phyloP scores from a whole-genome alignment of 2,329 filamentous ascomycete genomes.

The Teratosphaeria viscida region DNA sequence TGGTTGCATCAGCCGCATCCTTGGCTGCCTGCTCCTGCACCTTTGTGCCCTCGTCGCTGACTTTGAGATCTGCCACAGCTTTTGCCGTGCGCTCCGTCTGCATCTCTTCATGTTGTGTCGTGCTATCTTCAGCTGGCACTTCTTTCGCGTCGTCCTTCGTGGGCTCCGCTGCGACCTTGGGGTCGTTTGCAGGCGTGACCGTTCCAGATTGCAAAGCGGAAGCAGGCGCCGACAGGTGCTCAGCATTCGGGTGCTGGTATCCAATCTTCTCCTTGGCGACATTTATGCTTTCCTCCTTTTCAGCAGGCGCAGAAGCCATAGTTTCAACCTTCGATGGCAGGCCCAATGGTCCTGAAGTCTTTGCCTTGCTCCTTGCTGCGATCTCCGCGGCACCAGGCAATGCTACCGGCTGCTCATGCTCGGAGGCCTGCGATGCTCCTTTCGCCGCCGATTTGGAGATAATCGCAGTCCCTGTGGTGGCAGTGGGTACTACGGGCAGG shows the following conservation, averaged over 20 bases:
- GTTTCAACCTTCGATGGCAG: slow-evolving; percentile 16
- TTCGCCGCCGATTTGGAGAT: slow-evolving; percentile 2
- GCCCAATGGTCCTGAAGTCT: slow-evolving; percentile 2
- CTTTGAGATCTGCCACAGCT: slow-evolving; percentile 5
- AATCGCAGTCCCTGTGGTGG: slow-evolving; percentile 9
- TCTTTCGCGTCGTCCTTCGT: not conserved
- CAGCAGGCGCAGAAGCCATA: slow-evolving; percentile 14
- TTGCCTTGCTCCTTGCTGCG: slow-evolving; percentile 9
- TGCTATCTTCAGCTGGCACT: not conserved
- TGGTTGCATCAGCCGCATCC: slow-evolving; percentile 22
- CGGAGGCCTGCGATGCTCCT: slow-evolving; percentile 1
- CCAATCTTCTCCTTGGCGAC: slow-evolving; percentile 9
- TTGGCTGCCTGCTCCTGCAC: slow-evolving; percentile 19
- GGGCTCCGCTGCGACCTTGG: not conserved
- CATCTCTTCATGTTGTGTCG: not conserved
- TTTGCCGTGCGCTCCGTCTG: slow-evolving; percentile 1
- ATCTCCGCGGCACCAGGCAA: slow-evolving; percentile 25
- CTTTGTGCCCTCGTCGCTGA: slow-evolving; percentile 9
- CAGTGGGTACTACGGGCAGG: slow-evolving; percentile 9
- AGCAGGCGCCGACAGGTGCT: slow-evolving; percentile 16
- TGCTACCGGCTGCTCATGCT: slow-evolving; percentile 10
- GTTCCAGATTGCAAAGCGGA: slow-evolving; percentile 21
- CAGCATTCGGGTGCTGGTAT: slow-evolving; percentile 5
- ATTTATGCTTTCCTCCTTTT: slow-evolving; percentile 18
- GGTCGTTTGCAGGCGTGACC: slow-evolving; percentile 19